A percentile compares a stretch with the other conserved stretches of the same genome.
Evolutionary conservation across 2,329 filamentous ascomycete genomes (phyloP).

Genomic region (Colletotrichum caudatum): DNA sequence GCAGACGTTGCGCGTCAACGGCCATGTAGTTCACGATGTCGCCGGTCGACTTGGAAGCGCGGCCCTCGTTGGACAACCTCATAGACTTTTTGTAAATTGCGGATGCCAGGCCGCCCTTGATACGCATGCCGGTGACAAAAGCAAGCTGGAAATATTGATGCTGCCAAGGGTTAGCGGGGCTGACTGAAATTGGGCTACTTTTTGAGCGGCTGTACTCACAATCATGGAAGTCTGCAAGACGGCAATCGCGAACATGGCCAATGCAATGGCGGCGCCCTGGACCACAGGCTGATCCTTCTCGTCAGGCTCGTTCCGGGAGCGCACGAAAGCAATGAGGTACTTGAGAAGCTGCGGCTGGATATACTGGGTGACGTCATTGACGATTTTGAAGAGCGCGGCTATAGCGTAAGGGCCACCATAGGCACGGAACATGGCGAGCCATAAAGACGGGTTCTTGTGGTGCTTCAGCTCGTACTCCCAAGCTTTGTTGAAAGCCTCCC

Average conservation of each 20-base stretch:
- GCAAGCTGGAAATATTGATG: slow-evolving; percentile 98
- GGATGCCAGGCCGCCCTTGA: slow-evolving; percentile 90
- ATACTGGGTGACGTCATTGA: slow-evolving; percentile 88
- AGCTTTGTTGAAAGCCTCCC: slow-evolving; percentile 75
- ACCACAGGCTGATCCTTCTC: slow-evolving; percentile 77
- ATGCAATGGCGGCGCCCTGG: slow-evolving; percentile 86
- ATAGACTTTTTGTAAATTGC: slow-evolving; percentile 94
- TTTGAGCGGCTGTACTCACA: slow-evolving; percentile 48
- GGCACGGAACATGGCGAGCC: slow-evolving; percentile 84
- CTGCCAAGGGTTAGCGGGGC: slow-evolving; percentile 44
- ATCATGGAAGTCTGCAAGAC: slow-evolving; percentile 88
- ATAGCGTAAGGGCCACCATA: slow-evolving; percentile 88
- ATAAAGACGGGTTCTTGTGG: slow-evolving; percentile 80
- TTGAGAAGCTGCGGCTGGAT: slow-evolving; percentile 91
- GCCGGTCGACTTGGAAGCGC: slow-evolving; percentile 88
- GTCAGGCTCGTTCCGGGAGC: slow-evolving; percentile 73
- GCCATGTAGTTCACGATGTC: slow-evolving; percentile 99
- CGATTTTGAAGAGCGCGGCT: slow-evolving; percentile 87
- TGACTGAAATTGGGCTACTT: not conserved
- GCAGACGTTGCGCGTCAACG: slow-evolving; percentile 93
- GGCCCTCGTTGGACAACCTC: slow-evolving; percentile 91
- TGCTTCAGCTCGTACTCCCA: slow-evolving; percentile 82
- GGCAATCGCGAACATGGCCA: slow-evolving; percentile 92
- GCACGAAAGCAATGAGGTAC: slow-evolving; percentile 84
- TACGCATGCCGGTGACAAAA: slow-evolving; percentile 96